Percentiles rank a stretch among this genome's conserved stretches.
Conservation (phyloP, 2,329 filamentous ascomycete species). For the Nakataea oryzae region DNA sequence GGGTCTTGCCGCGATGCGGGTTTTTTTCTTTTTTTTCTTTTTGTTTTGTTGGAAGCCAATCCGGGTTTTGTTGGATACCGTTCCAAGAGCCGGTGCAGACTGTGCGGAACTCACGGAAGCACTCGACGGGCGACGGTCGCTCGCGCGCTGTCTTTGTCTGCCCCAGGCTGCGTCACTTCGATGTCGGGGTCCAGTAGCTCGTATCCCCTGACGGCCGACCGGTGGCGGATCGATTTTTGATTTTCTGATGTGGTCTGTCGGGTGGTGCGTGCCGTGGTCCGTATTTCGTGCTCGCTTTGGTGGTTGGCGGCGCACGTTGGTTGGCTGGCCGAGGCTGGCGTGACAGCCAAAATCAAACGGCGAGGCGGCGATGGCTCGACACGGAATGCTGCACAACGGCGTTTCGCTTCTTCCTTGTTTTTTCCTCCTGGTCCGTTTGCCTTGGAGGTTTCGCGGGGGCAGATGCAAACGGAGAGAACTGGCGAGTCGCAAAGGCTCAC, state of each 20-base stretch:
- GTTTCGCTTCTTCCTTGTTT: background rate
- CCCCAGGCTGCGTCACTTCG: background rate
- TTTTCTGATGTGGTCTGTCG: background rate
- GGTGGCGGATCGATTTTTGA: too few relatives aligned
- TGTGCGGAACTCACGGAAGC: background rate
- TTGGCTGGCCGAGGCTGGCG: background rate
- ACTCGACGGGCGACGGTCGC: background rate
- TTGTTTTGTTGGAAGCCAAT: background rate
- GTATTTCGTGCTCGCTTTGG: background rate
- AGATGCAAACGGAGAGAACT: background rate
- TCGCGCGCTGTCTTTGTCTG: too few relatives aligned
- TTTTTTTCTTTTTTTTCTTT: too few relatives aligned
- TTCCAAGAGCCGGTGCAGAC: background rate
- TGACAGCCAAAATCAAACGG: background rate
- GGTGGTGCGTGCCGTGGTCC: too few relatives aligned
- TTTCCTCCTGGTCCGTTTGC: background rate
- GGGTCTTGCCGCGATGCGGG: background rate
- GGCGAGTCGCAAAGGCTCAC: background rate
- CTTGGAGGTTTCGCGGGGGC: background rate
- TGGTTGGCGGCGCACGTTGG: background rate
- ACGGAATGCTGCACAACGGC: background rate
- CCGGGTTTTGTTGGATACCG: background rate
- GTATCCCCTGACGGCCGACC: background rate
- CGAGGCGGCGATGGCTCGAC: background rate
- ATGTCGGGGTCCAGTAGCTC: background rate